Conservation (phyloP, 2,329 filamentous ascomycete species). For the Zymoseptoria pseudotritici region DNA sequence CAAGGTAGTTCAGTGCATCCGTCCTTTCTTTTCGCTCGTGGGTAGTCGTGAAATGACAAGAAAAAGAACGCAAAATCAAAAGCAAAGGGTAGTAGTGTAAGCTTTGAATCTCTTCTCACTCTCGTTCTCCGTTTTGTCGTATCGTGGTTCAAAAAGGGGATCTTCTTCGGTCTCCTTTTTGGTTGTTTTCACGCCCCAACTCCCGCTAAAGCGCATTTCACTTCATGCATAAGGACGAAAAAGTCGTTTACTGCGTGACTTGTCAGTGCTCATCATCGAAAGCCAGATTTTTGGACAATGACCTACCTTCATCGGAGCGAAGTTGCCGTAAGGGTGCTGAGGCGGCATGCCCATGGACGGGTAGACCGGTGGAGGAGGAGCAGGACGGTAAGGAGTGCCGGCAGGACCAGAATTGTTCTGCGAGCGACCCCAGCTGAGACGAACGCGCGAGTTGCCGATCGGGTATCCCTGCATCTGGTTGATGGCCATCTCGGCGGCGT, state of each 20-base stretch:
- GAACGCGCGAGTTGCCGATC: conserved; percentile 96
- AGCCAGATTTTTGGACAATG: neutral
- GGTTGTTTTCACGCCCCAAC: conserved; percentile 20
- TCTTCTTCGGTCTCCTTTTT: neutral
- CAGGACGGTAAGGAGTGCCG: conserved; percentile 92
- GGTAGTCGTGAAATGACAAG: conserved; percentile 12
- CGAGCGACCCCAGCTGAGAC: conserved; percentile 92
- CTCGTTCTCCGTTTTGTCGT: neutral
- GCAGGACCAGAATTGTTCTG: conserved; percentile 98
- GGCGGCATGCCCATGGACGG: conserved; percentile 59
- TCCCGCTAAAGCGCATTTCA: conserved; percentile 36
- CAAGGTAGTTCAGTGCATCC: neutral
- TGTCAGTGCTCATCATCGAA: conserved; percentile 7
- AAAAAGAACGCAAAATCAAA: conserved; percentile 21
- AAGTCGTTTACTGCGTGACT: conserved; percentile 26
- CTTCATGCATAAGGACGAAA: conserved; percentile 33
- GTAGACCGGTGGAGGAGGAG: conserved; percentile 71
- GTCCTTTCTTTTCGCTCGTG: conserved; percentile 9
- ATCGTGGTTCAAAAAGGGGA: conserved; percentile 8
- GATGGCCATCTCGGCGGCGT: conserved; percentile 99
- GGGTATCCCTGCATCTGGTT: conserved; percentile 99
- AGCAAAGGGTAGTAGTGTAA: conserved; percentile 20
- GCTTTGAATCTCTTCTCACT: conserved; percentile 8
- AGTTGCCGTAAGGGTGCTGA: conserved; percentile 56
- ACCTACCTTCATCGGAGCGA: conserved; percentile 59